Conservation (phyloP, 345 rosid genomes). For the Euphorbia tirucalli region DNA sequence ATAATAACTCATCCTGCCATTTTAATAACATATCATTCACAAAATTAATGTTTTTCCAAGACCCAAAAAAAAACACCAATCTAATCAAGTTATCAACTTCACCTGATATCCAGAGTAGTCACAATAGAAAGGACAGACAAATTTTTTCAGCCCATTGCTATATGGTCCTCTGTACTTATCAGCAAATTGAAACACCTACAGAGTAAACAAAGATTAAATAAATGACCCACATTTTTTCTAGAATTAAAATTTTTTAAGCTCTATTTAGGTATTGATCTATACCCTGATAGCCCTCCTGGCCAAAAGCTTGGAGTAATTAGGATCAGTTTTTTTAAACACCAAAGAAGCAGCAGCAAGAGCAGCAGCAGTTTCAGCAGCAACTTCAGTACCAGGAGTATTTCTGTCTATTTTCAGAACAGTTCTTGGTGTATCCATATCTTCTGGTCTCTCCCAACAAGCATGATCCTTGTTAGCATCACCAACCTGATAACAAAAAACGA, state of each 20-base stretch:
- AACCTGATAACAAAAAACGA: constrained; percentile 28
- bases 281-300: constrained; percentile 32
- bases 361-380: constrained; percentile 41
- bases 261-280: not conserved
- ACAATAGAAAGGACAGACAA: constrained; percentile 58
- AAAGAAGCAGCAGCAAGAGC: constrained; percentile 37
- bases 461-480: constrained; percentile 61
- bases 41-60: not conserved
- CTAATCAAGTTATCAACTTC: not conserved
- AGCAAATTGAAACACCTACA: constrained; percentile 59
- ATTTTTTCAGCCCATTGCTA: constrained; percentile 43
- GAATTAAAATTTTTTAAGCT: no score
- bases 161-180: constrained; percentile 56
- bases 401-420: constrained; percentile 30
- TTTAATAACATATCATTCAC: not conserved
- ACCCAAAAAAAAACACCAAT: no score
- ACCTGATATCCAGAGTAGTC: constrained; percentile 61
- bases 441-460: constrained; percentile 67
- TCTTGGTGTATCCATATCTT: constrained; percentile 35
- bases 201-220: not conserved
- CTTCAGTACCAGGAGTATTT: constrained; percentile 33
- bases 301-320: constrained; percentile 27
- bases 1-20: constrained; percentile 32
- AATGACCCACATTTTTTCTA: not conserved
- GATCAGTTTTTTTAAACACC: constrained; percentile 33